phyloP scores from a whole-genome alignment of 805 yeast species.

The Candida nanaspora region DNA sequence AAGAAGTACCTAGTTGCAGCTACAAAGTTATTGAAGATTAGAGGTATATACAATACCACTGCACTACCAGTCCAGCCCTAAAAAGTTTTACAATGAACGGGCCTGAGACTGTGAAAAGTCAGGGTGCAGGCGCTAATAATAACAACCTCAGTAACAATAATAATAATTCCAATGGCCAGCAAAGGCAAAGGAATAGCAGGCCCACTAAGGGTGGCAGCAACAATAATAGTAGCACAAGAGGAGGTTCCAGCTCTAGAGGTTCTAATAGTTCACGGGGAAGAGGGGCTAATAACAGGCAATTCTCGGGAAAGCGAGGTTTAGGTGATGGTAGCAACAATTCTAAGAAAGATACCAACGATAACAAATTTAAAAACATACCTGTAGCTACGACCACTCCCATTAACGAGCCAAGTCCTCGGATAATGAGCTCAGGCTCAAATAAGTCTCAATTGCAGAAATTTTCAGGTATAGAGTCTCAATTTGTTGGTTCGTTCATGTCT shows the following conservation, averaged over 20 bases:
- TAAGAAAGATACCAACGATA: background rate
- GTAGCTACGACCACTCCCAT: too few species aligned
- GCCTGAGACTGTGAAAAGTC: background rate
- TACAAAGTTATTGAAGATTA: too few species aligned
- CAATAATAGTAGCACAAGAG: background rate
- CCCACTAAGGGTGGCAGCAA: background rate
- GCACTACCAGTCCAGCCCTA: too few species aligned
- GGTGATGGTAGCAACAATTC: too few species aligned
- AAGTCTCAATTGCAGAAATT: background rate
- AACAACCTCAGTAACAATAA: background rate
- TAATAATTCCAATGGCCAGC: background rate
- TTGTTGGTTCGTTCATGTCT: constrained; percentile 22
- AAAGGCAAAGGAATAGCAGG: background rate
- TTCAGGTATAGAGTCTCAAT: constrained; percentile 17
- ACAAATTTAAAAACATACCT: background rate
- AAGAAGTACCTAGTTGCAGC: too few species aligned
- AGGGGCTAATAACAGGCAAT: background rate
- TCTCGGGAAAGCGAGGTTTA: too few species aligned
- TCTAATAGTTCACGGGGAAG: background rate
- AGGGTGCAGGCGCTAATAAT: background rate
- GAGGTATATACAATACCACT: too few species aligned
- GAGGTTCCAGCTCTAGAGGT: background rate
- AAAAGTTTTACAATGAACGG: too few species aligned
- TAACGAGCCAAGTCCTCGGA: too few species aligned
- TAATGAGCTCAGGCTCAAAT: too few species aligned